phyloP scores from a whole-genome alignment of 106 monocot genomes.

The Dioscorea zingiberensis region DNA sequence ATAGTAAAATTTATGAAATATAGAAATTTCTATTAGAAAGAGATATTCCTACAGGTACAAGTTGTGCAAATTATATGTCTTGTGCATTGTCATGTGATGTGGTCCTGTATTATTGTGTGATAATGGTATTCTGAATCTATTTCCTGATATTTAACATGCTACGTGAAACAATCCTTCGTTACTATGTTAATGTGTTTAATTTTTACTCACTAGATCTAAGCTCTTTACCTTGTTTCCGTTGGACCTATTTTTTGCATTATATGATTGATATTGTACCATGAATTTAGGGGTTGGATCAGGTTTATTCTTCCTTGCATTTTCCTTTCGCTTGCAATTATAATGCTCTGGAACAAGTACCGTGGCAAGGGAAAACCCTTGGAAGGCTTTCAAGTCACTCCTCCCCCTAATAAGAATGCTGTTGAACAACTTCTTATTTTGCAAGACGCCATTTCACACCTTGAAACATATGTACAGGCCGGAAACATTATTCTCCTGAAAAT shows the following conservation, averaged over 20 bases:
- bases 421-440: slow-evolving; percentile 79
- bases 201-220: not conserved
- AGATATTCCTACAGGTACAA: too few relatives aligned
- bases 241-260: not conserved
- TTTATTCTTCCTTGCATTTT: slow-evolving; percentile 49
- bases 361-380: slow-evolving; percentile 47
- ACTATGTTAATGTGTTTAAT: not conserved
- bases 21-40: too few relatives aligned
- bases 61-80: not conserved
- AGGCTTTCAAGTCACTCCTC: slow-evolving; percentile 54
- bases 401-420: slow-evolving; percentile 63
- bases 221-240: not conserved
- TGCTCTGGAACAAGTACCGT: slow-evolving; percentile 71
- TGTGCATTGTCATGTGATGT: not conserved
- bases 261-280: not conserved
- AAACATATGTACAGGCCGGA: slow-evolving; percentile 59
- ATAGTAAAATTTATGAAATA: too few relatives aligned
- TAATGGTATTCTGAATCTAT: not conserved
- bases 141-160: not conserved
- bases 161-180: not conserved
- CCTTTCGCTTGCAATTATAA: slow-evolving; percentile 33
- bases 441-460: slow-evolving; percentile 71
- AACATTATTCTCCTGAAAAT: slow-evolving; percentile 87
- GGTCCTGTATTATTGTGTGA: not conserved
- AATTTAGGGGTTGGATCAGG: slow-evolving; percentile 76